Evolutionary conservation across 345 rosid species (phyloP), one percentile per base, ranked within the genome.

Genomic region (Cochlearia excelsa): DNA sequence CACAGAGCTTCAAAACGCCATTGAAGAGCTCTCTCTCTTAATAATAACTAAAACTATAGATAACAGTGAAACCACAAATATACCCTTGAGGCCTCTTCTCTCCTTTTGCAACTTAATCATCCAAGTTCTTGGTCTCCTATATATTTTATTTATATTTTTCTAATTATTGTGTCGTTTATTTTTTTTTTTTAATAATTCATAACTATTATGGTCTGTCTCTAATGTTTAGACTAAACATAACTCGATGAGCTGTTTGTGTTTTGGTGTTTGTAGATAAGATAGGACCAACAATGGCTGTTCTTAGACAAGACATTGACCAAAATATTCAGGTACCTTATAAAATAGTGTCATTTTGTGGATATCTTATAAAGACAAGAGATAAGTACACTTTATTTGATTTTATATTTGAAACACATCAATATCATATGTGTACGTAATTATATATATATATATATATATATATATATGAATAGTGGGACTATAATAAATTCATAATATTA

Each of bases 261-360:
- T 72, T 46, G 73, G 30, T 11, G 42, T 57, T 61, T 82, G 78
- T 81, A 93, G 99, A 93, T 85, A 86, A 85, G 85, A 82, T 93
- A 65, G 99, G 97, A 49, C 99, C 99, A 51, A 88, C 91, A 54
- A 86, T 93, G 99, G 85, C 82, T 39, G 97, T 93, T 66, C 81
- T 93, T 35, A 76, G 99, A 79, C 93, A 84, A 71, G 99, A 93
- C 74, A 73, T 88, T 37, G 61, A 79, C 72, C 89, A 85, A 66
- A 93, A 88, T 68, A 64, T 93, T 46, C 84, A 88, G 91, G 99
- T 84, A 71, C 23, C 23, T 16, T 16, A 69, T 59, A 33, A 53
- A 53, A 54, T 65, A 47, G 46, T 39, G 48, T 69, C 62, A 41
- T 62, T 62, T 50, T 47, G 38, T 16, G 23, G 23, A 16, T 16